Base-by-base conservation (phyloP, 495 filamentous ascomycete species). In the Penicillium odoratum region DNA sequence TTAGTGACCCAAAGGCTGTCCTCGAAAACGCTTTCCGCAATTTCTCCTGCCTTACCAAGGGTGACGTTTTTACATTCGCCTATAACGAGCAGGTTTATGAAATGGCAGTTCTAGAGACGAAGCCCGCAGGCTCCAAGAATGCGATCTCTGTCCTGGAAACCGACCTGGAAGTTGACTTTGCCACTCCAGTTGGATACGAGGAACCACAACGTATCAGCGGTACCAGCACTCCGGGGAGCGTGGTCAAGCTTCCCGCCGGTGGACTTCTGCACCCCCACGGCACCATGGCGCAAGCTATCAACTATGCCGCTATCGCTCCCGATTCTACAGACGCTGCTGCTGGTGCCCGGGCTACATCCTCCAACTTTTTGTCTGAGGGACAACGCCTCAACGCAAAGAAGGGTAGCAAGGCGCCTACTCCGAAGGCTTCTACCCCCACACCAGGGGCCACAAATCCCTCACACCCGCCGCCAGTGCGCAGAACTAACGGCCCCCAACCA, bases 1-100 rank as follows among this genome's bases (percentile, higher is more conserved):
- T 98, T 60, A 91, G 87, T 65, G 95, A 98, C 64, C 95, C 94
- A 0, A 97, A 96, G 74, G 95, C 94, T n/a, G 94, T 98, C 3
- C 84, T 98, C 18, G 94, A 98, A 70, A 94, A 92, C 58, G 92
- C 91, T 7, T 96, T 98, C 74, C 86, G 93, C 7, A 94, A 95
- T 70, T 98, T 97, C 72, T 87, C 92, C 5, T 92, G 93, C 46
- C 80, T 98, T 5, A 96, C 92, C 4, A 90, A 89, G 60, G 91
- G 90, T 58, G 94, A 98, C 63, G 79, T 94, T 18, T 98, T 98
- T 77, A 93, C 89, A 53, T 98, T 98, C 71, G 79, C 84, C 48
- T 98, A 98, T 73, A 98, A 98, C 67, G 92, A 97, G 66, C 86
- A 91, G 53, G 80, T 91, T 7, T 98, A 92, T 73, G 88, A 93